A percentile compares a stretch with the other conserved stretches of the same genome.
These are phyloP conservation scores for Penicillium fimorum DNA, from an alignment of 495 filamentous ascomycete genomes.

Conservation along the genomic window DNA sequence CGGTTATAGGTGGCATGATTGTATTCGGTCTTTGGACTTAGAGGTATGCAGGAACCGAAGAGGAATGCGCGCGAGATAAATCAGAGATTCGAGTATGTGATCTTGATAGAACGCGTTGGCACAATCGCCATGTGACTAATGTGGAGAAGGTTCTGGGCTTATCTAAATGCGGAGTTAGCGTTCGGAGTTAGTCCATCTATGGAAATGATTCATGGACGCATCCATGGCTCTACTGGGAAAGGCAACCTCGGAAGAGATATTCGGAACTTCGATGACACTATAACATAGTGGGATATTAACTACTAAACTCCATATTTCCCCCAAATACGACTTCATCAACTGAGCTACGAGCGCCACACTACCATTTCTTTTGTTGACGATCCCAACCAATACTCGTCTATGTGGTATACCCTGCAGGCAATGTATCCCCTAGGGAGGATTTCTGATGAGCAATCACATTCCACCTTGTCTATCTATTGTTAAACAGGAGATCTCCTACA, in stretches of 20 bases:
- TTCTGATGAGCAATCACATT: not conserved
- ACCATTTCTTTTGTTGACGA: too few relatives aligned
- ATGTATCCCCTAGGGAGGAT: not conserved
- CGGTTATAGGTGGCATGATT: conserved; percentile 35
- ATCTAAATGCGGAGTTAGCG: conserved; percentile 28
- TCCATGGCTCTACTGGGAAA: not conserved
- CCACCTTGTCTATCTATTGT: not conserved
- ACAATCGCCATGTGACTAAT: conserved; percentile 29
- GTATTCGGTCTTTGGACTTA: not conserved
- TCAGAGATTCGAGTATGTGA: conserved; percentile 3
- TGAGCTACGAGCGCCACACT: too few relatives aligned
- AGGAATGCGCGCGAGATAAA: conserved; percentile 1
- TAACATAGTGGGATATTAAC: too few relatives aligned
- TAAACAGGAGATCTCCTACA: too few relatives aligned
- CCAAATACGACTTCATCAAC: not conserved
- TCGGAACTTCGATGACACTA: too few relatives aligned
- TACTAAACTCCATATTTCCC: not conserved
- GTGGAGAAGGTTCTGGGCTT: conserved; percentile 38
- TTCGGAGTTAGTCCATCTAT: conserved; percentile 3
- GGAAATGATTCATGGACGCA: not conserved
- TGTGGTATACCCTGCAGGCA: too few relatives aligned
- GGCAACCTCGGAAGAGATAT: too few relatives aligned
- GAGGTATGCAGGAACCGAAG: not conserved
- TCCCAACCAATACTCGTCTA: not conserved
- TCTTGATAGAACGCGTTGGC: conserved; percentile 34